phyloP scores from a whole-genome alignment of 164 flowering plant genomes.

The Liriodendron chinense region DNA sequence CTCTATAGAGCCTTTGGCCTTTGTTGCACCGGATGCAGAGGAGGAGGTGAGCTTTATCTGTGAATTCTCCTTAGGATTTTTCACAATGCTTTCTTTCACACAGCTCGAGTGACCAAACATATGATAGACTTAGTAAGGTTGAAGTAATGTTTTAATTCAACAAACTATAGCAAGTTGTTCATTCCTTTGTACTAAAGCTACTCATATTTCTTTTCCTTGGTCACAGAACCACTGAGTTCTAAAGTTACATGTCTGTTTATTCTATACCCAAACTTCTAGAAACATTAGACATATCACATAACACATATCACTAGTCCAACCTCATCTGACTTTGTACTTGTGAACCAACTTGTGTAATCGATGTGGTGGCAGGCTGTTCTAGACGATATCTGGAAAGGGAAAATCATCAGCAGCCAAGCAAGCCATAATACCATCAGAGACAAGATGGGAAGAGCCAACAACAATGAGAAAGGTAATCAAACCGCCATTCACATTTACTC shows the following conservation, averaged over 20 bases:
- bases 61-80: neutral
- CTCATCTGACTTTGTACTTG: neutral
- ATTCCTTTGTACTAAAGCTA: neutral
- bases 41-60: constrained; percentile 58
- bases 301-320: neutral
- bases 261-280: neutral
- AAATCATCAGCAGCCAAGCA: constrained; percentile 55
- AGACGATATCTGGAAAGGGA: constrained; percentile 71
- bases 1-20: constrained; percentile 69
- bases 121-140: neutral
- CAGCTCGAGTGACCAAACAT: neutral
- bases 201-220: too few relatives aligned
- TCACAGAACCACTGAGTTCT: neutral
- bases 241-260: neutral
- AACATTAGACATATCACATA: neutral
- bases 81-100: neutral
- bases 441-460: constrained; percentile 22
- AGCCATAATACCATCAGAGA: constrained; percentile 41
- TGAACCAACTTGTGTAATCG: neutral
- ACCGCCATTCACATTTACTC: neutral
- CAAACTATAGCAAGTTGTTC: constrained; percentile 1
- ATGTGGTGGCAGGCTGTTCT: constrained; percentile 48
- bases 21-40: constrained; percentile 69
- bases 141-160: neutral
- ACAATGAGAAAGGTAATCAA: constrained; percentile 5